Conservation (phyloP, 2,329 filamentous ascomycete species). For the Dothistroma pini region DNA sequence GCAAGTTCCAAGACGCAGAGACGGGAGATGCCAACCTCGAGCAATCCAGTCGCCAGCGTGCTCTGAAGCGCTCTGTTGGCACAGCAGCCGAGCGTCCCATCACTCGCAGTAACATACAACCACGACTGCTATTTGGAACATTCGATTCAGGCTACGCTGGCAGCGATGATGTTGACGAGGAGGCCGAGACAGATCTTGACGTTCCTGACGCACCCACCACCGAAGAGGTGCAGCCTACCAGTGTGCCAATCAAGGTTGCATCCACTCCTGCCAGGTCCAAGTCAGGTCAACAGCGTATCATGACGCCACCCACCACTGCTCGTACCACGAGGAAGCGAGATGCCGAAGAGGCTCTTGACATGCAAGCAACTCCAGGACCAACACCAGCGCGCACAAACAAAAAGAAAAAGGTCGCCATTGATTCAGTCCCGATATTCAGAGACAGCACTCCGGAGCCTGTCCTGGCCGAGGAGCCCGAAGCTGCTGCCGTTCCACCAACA, state of each 20-base stretch:
- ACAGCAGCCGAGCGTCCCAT: constrained; percentile 46
- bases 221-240: not conserved
- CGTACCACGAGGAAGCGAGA: constrained; percentile 14
- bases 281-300: constrained; percentile 9
- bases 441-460: constrained; percentile 19
- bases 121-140: constrained; percentile 65
- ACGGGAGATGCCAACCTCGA: constrained; percentile 26
- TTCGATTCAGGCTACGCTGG: constrained; percentile 5
- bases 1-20: constrained; percentile 54
- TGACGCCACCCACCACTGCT: constrained; percentile 19
- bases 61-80: constrained; percentile 39
- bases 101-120: constrained; percentile 67
- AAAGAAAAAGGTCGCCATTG: constrained; percentile 23
- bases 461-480: not conserved
- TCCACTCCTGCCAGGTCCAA: constrained; percentile 21
- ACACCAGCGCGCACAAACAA: constrained; percentile 30
- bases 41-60: constrained; percentile 33
- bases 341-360: constrained; percentile 22
- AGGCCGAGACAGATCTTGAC: constrained; percentile 54
- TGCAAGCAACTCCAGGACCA: constrained; percentile 4
- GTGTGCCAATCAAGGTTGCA: not conserved
- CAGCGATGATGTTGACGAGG: constrained; percentile 55
- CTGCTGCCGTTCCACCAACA: constrained; percentile 10
- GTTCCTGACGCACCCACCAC: constrained; percentile 21
- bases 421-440: constrained; percentile 28